Evolutionary conservation across 2,329 filamentous ascomycete genomes (phyloP), one percentile per base, ranked within the genome.

Genomic region (Fusarium burgessii): DNA sequence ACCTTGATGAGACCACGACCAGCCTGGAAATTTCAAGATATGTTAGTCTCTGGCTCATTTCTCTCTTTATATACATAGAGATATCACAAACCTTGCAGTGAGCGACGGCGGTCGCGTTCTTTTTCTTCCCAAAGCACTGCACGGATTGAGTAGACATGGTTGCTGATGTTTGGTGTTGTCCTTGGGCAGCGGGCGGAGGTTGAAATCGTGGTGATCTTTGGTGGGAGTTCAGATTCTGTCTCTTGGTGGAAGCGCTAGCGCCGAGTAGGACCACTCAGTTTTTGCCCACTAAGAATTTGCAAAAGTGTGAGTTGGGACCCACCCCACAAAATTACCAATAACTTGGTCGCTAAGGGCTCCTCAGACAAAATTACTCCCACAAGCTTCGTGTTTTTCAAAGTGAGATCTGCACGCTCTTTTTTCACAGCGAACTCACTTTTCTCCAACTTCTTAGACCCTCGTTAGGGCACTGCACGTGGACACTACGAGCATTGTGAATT

Each of bases 111-210:
- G 91, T 93, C 80, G 94, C 94, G 83, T 91, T 94, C 90, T 93
- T 94, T 90, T 95, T 95, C 92, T 98, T 98, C 92, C 95, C 95
- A 93, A 98, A 98, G 93, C 94, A 97, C 91, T 97, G 94, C 81
- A 94, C 92, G 86, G 90, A 92, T 87, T 93, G 87, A 81, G 89
- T 85, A 82, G 91, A 91, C 91, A 94, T 93, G 85, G 82, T 93
- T 87, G 83, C 82, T 80, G 76, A 77, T 77, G 58, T 70, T 69
- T 76, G 74, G 61, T 64, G 60, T 49, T 51, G 23, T 68, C 50
- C 38, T 55, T n/a, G 29, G 41, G 14, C 59, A 56, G 62, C 62
- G 29, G 43, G 63, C 62, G 47, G 42, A 52, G 60, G 60, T 65
- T 49, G 62, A 49, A 46, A 38, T 49, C 29, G 57, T 36, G 33